Evolutionary conservation across 1,139 yeast genomes (phyloP).

Genomic region (Geotrichum candidum): DNA sequence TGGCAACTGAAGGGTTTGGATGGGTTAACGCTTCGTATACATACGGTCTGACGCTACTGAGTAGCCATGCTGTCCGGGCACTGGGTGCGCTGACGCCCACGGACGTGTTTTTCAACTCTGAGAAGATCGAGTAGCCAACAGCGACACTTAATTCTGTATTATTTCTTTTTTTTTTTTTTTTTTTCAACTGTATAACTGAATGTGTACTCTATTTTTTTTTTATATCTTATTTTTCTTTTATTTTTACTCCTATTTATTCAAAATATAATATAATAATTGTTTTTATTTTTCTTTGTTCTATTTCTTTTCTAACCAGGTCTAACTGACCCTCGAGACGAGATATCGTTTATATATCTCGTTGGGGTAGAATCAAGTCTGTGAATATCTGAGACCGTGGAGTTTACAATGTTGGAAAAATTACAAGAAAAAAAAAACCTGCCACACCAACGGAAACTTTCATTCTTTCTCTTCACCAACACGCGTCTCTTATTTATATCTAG

Average conservation of each 20-base stretch:
- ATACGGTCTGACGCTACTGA: slow-evolving; percentile 65
- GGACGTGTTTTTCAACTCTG: slow-evolving; percentile 47
- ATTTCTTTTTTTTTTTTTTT: not conserved
- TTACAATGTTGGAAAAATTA: not conserved
- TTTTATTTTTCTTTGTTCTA: no score
- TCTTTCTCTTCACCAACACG: not conserved
- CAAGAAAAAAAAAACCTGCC: not conserved
- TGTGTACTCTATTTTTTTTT: not conserved
- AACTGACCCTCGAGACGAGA: not conserved
- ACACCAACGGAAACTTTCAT: not conserved
- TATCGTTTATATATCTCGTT: not conserved
- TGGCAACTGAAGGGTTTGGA: slow-evolving; percentile 89
- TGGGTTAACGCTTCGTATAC: slow-evolving; percentile 92
- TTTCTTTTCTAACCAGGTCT: not conserved
- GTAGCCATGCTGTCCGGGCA: slow-evolving; percentile 65
- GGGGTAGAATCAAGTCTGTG: not conserved
- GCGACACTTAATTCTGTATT: not conserved
- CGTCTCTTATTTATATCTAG: not conserved
- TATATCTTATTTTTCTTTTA: no score
- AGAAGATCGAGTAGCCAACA: not conserved
- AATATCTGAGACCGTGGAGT: not conserved
- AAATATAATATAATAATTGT: no score
- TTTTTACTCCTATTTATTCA: no score
- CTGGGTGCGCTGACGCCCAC: slow-evolving; percentile 83
- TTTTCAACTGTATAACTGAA: not conserved